Evolutionary conservation across 148 eudicot species (phyloP).

Genomic region (Camellia sinensis): DNA sequence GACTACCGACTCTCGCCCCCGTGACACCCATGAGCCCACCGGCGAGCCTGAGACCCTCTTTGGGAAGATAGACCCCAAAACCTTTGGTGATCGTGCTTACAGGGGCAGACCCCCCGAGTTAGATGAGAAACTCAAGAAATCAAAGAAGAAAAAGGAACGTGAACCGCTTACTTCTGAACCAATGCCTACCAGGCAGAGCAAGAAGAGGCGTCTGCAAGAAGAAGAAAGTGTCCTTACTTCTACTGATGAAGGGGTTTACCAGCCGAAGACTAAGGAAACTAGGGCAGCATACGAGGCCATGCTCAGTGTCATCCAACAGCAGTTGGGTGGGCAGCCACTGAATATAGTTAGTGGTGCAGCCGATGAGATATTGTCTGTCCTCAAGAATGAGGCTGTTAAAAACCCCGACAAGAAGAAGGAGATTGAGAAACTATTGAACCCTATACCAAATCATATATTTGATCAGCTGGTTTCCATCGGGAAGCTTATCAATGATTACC

Average conservation of each 20-base stretch:
- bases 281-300: too few relatives aligned
- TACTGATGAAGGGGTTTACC: constrained; percentile 39
- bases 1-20: constrained; percentile 76
- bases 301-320: too few relatives aligned
- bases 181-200: constrained; percentile 31
- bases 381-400: too few relatives aligned
- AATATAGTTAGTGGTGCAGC: too few relatives aligned
- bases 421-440: not conserved
- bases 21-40: constrained; percentile 52
- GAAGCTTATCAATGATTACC: constrained; percentile 43
- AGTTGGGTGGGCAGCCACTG: too few relatives aligned
- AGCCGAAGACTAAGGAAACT: too few relatives aligned
- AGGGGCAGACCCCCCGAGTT: too few relatives aligned
- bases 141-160: not conserved
- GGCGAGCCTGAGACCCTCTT: constrained; percentile 50
- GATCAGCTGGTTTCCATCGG: too few relatives aligned
- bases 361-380: too few relatives aligned
- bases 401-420: constrained; percentile 22
- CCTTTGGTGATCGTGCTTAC: too few relatives aligned
- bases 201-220: constrained; percentile 39
- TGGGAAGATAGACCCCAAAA: not conserved
- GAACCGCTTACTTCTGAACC: constrained; percentile 26
- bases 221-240: constrained; percentile 56
- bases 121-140: too few relatives aligned
- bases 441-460: too few relatives aligned